phyloP scores from a whole-genome alignment of 306 rosid genomes.

The Boehmeria nivea region DNA sequence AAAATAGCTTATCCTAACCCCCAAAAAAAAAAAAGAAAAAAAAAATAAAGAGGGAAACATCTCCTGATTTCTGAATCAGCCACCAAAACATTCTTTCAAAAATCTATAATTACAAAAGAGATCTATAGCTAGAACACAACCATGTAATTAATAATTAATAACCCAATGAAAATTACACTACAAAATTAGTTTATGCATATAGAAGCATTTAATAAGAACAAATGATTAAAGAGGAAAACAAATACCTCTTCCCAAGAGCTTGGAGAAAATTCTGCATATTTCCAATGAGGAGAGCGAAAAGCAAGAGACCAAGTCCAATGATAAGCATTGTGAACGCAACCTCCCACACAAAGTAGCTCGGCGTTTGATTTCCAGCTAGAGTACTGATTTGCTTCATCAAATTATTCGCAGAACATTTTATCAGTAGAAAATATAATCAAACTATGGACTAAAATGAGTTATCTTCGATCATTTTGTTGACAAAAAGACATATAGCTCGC shows the following conservation, averaged over 20 bases:
- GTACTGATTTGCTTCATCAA: conserved; percentile 81
- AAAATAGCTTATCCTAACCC: too few species aligned
- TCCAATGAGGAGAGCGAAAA: conserved; percentile 81
- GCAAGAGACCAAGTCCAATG: conserved; percentile 79
- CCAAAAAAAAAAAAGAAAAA: too few species aligned
- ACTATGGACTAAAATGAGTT: too few species aligned
- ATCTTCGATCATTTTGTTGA: too few species aligned
- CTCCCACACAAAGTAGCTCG: conserved; percentile 75
- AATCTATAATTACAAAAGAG: too few species aligned
- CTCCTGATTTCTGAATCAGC: too few species aligned
- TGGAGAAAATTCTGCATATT: conserved; percentile 87
- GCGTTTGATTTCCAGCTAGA: conserved; percentile 56
- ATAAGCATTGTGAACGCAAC: conserved; percentile 68
- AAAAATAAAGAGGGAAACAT: too few species aligned
- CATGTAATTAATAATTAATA: not conserved
- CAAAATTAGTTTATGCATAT: not conserved
- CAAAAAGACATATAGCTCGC: too few species aligned
- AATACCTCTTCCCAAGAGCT: conserved; percentile 72
- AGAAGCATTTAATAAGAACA: too few species aligned
- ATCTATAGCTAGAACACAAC: not conserved
- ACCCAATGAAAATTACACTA: not conserved
- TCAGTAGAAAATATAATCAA: conserved; percentile 5
- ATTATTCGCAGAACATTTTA: conserved; percentile 19
- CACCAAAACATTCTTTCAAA: too few species aligned
- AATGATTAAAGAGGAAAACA: not conserved